Percentiles rank a stretch among this genome's conserved stretches.
These are phyloP conservation scores for Rhodosorus marinus DNA, from an alignment of 23 red algal species.

Conservation along the genomic window DNA sequence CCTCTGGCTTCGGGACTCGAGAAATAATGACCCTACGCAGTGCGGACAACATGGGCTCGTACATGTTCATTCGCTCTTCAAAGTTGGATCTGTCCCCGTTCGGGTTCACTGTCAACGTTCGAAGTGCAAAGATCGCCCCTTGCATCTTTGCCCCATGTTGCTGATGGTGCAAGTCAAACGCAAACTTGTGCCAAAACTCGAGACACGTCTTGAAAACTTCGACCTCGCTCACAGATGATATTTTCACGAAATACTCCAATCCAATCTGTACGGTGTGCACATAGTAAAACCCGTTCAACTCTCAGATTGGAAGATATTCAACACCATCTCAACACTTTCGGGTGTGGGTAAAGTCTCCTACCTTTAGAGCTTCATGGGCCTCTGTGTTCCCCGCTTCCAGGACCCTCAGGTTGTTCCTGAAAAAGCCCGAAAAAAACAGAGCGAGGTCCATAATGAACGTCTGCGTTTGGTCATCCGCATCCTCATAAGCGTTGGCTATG, in stretches of 20 bases:
- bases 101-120: background rate
- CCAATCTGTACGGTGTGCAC: conserved; percentile 38
- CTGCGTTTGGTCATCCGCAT: conserved; percentile 42
- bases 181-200: conserved; percentile 83
- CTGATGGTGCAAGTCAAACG: conserved; percentile 44
- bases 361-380: too few relatives aligned
- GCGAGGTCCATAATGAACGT: conserved; percentile 85
- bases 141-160: background rate
- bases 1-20: conserved; percentile 94
- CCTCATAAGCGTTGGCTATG: conserved; percentile 53
- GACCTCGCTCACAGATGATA: conserved; percentile 59
- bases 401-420: conserved; percentile 38
- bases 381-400: conserved; percentile 22
- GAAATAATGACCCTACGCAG: conserved; percentile 76
- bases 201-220: conserved; percentile 97
- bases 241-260: conserved; percentile 61
- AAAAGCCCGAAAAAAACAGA: conserved; percentile 91
- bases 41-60: conserved; percentile 32
- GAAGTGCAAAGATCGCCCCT: too few relatives aligned
- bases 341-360: background rate
- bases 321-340: background rate
- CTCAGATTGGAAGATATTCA: background rate
- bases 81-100: background rate
- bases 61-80: conserved; percentile 16
- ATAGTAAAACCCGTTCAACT: too few relatives aligned